Conservation (phyloP, 805 yeast species). For the Saturnispora serradocipensis region DNA sequence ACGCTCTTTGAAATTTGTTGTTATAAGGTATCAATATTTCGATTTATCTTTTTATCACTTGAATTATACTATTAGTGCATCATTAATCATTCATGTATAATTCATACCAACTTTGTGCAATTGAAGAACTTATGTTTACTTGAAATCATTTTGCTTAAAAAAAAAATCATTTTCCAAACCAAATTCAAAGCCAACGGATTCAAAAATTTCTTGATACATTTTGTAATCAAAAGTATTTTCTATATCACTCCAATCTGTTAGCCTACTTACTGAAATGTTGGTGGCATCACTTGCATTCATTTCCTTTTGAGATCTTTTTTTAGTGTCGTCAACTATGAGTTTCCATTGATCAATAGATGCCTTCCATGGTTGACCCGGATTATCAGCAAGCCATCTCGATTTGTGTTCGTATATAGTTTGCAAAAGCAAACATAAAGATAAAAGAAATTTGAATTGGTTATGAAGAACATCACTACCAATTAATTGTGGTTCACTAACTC, state of each 20-base stretch:
- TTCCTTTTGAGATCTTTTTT: neutral
- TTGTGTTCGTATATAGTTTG: constrained; percentile 11
- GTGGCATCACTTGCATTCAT: neutral
- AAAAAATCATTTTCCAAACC: neutral
- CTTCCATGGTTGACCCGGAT: constrained; percentile 2
- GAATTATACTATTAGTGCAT: neutral
- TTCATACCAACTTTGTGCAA: no score
- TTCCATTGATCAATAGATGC: neutral
- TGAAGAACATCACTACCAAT: constrained; percentile 15
- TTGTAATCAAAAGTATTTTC: neutral
- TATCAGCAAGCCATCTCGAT: neutral
- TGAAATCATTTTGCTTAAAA: neutral
- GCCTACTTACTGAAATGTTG: neutral
- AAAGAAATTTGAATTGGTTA: constrained; percentile 11
- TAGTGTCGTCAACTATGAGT: constrained; percentile 1
- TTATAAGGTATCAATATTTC: no score
- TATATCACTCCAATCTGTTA: neutral
- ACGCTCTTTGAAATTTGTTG: no score
- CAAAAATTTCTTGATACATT: constrained; percentile 1
- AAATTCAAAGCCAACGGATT: neutral
- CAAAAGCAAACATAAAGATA: constrained; percentile 14
- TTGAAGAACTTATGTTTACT: neutral
- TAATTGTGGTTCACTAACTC: constrained; percentile 6
- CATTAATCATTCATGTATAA: neutral
- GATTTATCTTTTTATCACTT: no score